Percentiles rank a stretch among this genome's conserved stretches.
Conservation (phyloP, 306 rosid genomes). For the Corylus heterophylla region DNA sequence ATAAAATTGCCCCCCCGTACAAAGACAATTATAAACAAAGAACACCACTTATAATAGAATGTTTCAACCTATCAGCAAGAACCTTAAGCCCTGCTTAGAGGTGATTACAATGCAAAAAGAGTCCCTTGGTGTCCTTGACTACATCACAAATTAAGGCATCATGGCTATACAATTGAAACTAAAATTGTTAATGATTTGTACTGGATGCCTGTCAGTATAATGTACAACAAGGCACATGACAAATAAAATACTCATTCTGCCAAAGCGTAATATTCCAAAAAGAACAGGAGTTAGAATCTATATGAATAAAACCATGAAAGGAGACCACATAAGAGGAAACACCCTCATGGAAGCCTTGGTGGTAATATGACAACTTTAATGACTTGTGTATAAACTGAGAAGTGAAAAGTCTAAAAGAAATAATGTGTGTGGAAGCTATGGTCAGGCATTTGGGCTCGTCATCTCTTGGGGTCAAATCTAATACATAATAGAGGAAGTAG, state of each 20-base stretch:
- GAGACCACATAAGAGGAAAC: background rate
- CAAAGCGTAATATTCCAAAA: background rate
- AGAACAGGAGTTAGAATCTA: background rate
- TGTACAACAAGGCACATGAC: background rate
- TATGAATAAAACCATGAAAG: background rate
- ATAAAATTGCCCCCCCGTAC: background rate
- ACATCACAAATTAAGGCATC: background rate
- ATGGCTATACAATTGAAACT: background rate
- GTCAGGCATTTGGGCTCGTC: background rate
- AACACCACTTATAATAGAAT: conserved; percentile 11
- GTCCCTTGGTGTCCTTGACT: no score
- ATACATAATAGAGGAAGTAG: conserved; percentile 9
- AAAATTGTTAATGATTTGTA: background rate
- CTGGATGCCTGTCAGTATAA: background rate
- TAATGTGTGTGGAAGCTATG: background rate
- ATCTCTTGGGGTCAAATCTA: conserved; percentile 9
- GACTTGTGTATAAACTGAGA: background rate
- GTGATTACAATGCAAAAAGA: no score
- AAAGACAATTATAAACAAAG: background rate
- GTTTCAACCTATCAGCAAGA: conserved; percentile 13
- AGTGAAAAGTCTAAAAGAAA: background rate
- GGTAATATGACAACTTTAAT: background rate
- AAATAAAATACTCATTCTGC: conserved; percentile 1
- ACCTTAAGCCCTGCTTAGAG: background rate
- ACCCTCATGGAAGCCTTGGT: background rate